Conservation (phyloP, 257 asterid species). For the Vinca minor region DNA sequence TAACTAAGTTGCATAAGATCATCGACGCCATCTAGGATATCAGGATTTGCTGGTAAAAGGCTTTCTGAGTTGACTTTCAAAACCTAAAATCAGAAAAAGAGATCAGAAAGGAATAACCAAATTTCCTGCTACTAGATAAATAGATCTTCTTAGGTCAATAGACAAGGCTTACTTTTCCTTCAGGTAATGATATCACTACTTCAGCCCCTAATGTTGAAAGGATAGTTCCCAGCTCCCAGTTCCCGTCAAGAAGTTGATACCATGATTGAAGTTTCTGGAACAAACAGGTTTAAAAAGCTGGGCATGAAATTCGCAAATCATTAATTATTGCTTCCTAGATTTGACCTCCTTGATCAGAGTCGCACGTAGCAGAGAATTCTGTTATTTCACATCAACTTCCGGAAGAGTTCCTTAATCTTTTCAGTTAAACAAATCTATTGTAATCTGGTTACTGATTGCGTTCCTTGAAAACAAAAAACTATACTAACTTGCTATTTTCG, state of each 20-base stretch:
- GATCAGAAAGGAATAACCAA: conserved; percentile 4
- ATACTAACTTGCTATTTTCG: not conserved
- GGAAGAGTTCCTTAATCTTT: not conserved
- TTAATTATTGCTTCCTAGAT: not conserved
- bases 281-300: conserved; percentile 15
- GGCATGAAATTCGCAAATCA: not conserved
- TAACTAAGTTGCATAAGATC: conserved; percentile 97
- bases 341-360: not conserved
- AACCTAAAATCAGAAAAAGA: conserved; percentile 39
- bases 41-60: conserved; percentile 85
- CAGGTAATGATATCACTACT: conserved; percentile 58
- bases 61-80: conserved; percentile 59
- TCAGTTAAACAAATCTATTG: no score
- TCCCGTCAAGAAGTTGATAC: conserved; percentile 85
- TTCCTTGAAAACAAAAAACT: not conserved
- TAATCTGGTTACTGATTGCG: no score
- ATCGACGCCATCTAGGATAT: conserved; percentile 93
- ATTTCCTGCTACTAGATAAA: not conserved
- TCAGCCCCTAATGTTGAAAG: conserved; percentile 61
- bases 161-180: conserved; percentile 60
- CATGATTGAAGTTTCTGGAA: conserved; percentile 77
- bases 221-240: conserved; percentile 84
- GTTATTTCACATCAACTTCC: not conserved
- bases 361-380: not conserved
- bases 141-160: conserved; percentile 9